Evolutionary conservation across 495 filamentous ascomycete genomes (phyloP).

Genomic region (Aspergillus avenaceus): DNA sequence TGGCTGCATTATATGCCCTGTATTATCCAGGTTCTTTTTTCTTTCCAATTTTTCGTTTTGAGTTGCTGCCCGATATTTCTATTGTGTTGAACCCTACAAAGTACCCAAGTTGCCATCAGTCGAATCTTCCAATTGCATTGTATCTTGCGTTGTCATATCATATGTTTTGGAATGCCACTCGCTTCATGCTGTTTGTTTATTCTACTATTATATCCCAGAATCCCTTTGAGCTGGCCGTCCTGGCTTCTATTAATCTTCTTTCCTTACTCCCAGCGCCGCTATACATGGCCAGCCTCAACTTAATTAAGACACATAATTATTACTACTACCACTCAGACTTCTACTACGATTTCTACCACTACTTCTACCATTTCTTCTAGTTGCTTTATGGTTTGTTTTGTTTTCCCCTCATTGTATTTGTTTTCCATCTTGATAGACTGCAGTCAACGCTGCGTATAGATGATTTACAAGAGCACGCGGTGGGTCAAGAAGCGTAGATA

Average conservation of each 20-base stretch:
- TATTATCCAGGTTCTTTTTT: constrained; percentile 11
- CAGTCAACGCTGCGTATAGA: no score
- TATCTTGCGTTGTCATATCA: not conserved
- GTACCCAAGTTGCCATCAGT: no score
- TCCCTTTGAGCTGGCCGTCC: not conserved
- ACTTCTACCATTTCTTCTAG: no score
- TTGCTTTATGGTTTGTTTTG: no score
- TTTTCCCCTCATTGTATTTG: no score
- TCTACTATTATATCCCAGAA: not conserved
- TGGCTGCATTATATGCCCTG: constrained; percentile 1
- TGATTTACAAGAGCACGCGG: no score
- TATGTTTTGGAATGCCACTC: not conserved
- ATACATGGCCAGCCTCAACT: not conserved
- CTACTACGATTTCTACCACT: no score
- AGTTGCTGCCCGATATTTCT: not conserved
- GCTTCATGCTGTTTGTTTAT: not conserved
- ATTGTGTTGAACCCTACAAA: not conserved
- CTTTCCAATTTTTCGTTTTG: constrained; percentile 4
- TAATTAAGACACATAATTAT: not conserved
- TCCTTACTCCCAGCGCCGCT: not conserved
- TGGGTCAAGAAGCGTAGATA: no score
- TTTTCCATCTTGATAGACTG: no score
- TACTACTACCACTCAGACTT: no score
- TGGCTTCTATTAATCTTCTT: not conserved
- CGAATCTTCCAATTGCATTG: not conserved